Base-by-base conservation (phyloP, 2,329 filamentous ascomycete species). In the Neofusicoccum kwambonambiense region DNA sequence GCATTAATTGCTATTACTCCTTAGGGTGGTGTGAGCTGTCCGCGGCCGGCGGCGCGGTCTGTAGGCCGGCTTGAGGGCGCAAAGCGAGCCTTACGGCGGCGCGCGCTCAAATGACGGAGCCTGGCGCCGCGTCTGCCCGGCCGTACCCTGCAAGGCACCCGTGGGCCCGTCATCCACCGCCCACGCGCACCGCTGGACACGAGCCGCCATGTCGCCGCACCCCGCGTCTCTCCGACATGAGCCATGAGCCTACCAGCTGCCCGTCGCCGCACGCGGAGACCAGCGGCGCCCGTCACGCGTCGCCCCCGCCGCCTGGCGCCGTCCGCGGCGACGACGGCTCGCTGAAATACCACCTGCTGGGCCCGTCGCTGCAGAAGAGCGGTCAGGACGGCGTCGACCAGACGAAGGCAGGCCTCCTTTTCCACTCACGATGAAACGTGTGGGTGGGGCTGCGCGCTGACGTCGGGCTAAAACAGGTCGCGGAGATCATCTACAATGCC, bases 321-420 rank as follows among this genome's bases (percentile, higher is more conserved):
- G 49, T 19, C 27, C 61, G 61, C 50, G 50, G 49, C 17, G 37
- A 42, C 31, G n/a, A 64, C 61, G 41, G 51, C 39, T 39, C 90
- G 3, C 83, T 98, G 64, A 97, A 97, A 73, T 96, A 98, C 76
- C 90, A 90, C 64, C 85, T 98, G 0, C 83, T 98, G 0, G 95
- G 95, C 0, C 94, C 93, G 0, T 97, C 93, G 5, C 81, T 98
- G 62, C 94, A 93, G 22, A 99, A 99, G 77, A 91, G 93, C 35
- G 95, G 95, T 1, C 93, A 98, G 75, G 92, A 96, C 73, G 84
- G 87, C 15, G 94, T 98, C n/a, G 92, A 99, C 72, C 95, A 98
- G 79, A 85, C 86, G 68, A 96, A 95, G 81, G 89, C 89, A 75
- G 44, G 74, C 63, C 61, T 58, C 62, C 61, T 54, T 50, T 51